phyloP scores from a whole-genome alignment of 1,139 yeast genomes.

The Ogataea hybrid region DNA sequence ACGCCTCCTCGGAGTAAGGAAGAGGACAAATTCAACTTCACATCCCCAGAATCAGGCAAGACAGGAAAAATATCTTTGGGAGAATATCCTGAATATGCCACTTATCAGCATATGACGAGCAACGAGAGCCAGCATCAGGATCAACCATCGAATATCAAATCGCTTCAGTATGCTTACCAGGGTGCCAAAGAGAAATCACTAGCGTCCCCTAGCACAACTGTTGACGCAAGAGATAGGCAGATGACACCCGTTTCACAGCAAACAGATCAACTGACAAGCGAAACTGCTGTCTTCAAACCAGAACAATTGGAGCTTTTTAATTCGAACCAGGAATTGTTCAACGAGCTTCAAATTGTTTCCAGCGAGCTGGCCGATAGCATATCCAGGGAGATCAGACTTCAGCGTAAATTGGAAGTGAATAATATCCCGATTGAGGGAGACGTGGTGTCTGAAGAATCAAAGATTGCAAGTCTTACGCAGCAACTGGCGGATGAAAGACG shows the following conservation, averaged over 20 bases:
- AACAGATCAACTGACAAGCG: neutral
- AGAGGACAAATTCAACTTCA: slow-evolving; percentile 11
- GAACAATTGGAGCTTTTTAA: slow-evolving; percentile 63
- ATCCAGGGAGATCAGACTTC: slow-evolving; percentile 60
- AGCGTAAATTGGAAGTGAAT: slow-evolving; percentile 37
- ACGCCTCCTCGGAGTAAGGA: slow-evolving; percentile 1
- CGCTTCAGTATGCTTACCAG: neutral
- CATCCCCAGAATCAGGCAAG: slow-evolving; percentile 11
- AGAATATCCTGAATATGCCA: slow-evolving; percentile 3
- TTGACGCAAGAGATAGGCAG: too few species aligned
- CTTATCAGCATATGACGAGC: neutral
- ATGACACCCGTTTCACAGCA: too few species aligned
- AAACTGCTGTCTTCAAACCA: slow-evolving; percentile 38
- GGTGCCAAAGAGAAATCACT: too few species aligned
- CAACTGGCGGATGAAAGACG: slow-evolving; percentile 63
- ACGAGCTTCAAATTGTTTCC: slow-evolving; percentile 66
- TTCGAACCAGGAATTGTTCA: slow-evolving; percentile 55
- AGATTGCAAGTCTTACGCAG: slow-evolving; percentile 52
- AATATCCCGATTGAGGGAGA: slow-evolving; percentile 10
- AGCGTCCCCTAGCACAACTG: too few species aligned
- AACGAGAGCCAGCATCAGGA: neutral
- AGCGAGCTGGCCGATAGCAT: slow-evolving; percentile 71
- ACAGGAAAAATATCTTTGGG: slow-evolving; percentile 2
- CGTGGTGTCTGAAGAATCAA: slow-evolving; percentile 42
- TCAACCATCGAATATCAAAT: neutral